Base-by-base conservation (phyloP, 805 yeast genomes). In the Starmerella gropengiesseri region DNA sequence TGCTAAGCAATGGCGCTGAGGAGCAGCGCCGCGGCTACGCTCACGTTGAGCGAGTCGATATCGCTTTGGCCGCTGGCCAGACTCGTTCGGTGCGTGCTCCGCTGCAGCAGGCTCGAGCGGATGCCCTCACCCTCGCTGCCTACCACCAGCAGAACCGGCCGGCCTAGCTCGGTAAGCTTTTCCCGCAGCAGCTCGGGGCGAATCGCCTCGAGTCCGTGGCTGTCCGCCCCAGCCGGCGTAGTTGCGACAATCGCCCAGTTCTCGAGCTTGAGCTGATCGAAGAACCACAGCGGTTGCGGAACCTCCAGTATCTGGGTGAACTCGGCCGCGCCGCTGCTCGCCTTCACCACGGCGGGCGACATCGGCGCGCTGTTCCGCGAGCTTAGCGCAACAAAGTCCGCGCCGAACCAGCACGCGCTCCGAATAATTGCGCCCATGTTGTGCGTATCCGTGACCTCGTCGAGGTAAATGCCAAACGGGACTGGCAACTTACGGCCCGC, bases 61-160 rank as follows among this genome's bases (percentile, higher is more conserved):
- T 26, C 20, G 11, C n/a, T 20, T 23, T 46, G 52, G 7, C 13
- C 37, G 19, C 48, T 29, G 11, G 31, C 31, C 8, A 57, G 47
- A 8, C 54, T 47, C 7, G 58, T 58, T 17, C 40, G 27, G 42
- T 57, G 58, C 12, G 62, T 57, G 37, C 60, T 50, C 18, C 60
- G 46, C 38, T 74, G 62, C 47, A 74, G 64, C 51, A 86, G 55
- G 35, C 75, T 71, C 7, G 78, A 78, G 41, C 95, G 67, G 20
- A 86, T 74, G 28, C 96, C 96, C 5, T 66, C 67, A 8, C 93
- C 93, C 61, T 86, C 96, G 38, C 85, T 80, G 11, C 95, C 96
- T 37, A 87, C 64, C 1, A 85, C 81, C 39, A 86, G 61, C 48
- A 87, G 55, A 28, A 75, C 70, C 0, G 95, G 95, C 1, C 69